Evolutionary conservation across 2,329 filamentous ascomycete genomes (phyloP).

Genomic region (Exophiala bonariae): DNA sequence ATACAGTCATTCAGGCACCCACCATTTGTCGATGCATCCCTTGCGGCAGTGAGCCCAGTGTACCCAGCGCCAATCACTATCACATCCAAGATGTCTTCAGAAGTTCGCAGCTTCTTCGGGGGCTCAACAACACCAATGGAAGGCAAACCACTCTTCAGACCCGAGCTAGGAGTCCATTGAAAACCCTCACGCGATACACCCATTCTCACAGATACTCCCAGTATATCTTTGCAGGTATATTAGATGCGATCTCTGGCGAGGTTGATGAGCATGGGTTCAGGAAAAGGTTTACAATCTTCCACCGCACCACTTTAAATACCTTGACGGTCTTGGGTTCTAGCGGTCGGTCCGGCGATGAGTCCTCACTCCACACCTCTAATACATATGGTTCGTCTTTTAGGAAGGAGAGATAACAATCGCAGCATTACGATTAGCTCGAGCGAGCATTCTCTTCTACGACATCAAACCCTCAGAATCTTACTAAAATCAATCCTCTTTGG

Average conservation of each 20-base stretch:
- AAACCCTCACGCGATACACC: conserved; percentile 31
- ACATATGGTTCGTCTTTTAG: conserved; percentile 10
- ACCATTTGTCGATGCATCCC: conserved; percentile 32
- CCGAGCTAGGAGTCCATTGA: conserved; percentile 29
- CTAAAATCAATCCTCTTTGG: too few relatives aligned
- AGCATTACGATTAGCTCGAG: too few relatives aligned
- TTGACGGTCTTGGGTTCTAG: too few relatives aligned
- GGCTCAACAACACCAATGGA: conserved; percentile 28
- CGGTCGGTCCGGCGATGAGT: too few relatives aligned
- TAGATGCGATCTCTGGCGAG: too few relatives aligned
- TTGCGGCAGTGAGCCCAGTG: conserved; percentile 33
- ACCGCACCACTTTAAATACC: too few relatives aligned
- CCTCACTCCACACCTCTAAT: too few relatives aligned
- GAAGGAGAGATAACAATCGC: background rate
- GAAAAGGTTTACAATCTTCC: too few relatives aligned
- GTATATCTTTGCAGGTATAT: too few relatives aligned
- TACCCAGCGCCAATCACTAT: conserved; percentile 37
- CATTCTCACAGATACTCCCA: conserved; percentile 1
- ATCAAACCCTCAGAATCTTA: too few relatives aligned
- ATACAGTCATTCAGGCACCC: background rate
- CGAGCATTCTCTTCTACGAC: too few relatives aligned
- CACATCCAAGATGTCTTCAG: conserved; percentile 5
- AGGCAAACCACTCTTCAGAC: conserved; percentile 26
- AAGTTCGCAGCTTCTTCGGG: conserved; percentile 13
- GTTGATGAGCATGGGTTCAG: too few relatives aligned